phyloP scores from a whole-genome alignment of 345 rosid species.

The Populus nigra region DNA sequence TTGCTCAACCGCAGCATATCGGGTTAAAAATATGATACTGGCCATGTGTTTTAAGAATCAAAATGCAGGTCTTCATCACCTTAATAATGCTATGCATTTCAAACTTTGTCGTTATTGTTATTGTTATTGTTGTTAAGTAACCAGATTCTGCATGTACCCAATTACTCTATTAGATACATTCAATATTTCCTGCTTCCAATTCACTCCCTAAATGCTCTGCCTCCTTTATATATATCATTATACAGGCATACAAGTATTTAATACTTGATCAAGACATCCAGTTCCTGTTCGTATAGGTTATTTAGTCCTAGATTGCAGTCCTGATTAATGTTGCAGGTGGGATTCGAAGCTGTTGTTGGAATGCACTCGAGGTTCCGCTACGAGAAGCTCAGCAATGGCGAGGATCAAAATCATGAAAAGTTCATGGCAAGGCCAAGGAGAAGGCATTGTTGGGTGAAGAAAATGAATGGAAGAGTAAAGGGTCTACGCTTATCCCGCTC shows the following conservation, averaged over 20 bases:
- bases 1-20: conserved; percentile 1
- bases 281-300: no score
- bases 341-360: conserved; percentile 4
- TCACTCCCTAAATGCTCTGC: not conserved
- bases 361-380: conserved; percentile 28
- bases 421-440: conserved; percentile 24
- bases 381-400: conserved; percentile 33
- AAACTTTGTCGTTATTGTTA: not conserved
- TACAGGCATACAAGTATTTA: not conserved
- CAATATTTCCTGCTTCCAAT: not conserved
- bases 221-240: not conserved
- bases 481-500: conserved; percentile 55
- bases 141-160: conserved; percentile 8
- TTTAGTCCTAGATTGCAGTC: not conserved
- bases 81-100: not conserved
- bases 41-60: conserved; percentile 25
- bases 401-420: conserved; percentile 11
- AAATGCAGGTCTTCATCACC: not conserved
- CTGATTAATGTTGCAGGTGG: conserved; percentile 20
- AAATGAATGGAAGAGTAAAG: conserved; percentile 41
- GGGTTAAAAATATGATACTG: conserved; percentile 4
- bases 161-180: not conserved
- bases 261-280: not conserved
- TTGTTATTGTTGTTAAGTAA: no score
- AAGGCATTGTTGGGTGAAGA: conserved; percentile 39